phyloP scores from a whole-genome alignment of 306 rosid species.

The Heteromeles arbutifolia region DNA sequence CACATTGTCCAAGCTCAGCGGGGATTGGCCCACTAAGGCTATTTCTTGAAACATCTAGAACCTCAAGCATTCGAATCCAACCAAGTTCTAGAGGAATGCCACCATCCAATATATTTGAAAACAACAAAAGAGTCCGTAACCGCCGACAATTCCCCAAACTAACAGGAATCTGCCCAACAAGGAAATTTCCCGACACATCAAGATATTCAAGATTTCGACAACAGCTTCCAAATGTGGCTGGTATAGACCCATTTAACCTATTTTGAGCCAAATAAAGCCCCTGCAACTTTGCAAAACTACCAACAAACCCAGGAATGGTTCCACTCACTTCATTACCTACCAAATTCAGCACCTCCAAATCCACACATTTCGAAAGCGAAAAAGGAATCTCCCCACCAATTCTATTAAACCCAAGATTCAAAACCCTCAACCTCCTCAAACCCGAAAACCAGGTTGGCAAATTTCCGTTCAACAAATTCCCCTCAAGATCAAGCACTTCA shows the following conservation, averaged over 20 bases:
- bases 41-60: conserved; percentile 33
- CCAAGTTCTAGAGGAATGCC: conserved; percentile 24
- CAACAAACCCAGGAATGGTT: conserved; percentile 16
- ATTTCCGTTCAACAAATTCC: conserved; percentile 23
- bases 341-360: conserved; percentile 22
- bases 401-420: conserved; percentile 30
- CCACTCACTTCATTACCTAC: conserved; percentile 27
- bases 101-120: conserved; percentile 21
- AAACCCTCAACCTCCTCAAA: conserved; percentile 24
- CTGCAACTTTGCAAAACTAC: conserved; percentile 18
- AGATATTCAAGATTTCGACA: conserved; percentile 24
- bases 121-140: conserved; percentile 23
- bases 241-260: conserved; percentile 25
- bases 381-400: conserved; percentile 23
- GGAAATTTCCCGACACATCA: conserved; percentile 29
- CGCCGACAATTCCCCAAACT: conserved; percentile 25
- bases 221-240: conserved; percentile 1
- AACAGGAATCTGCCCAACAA: conserved; percentile 24
- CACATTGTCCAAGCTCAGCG: conserved; percentile 22
- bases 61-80: conserved; percentile 21
- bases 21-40: conserved; percentile 29
- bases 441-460: conserved; percentile 17
- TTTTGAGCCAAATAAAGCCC: conserved; percentile 25
- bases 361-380: conserved; percentile 12
- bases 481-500: conserved; percentile 40